These are phyloP conservation scores for Rhodotorula sp. DNA, from an alignment of 1,284 basidiomycete species.

Conservation along the genomic window DNA sequence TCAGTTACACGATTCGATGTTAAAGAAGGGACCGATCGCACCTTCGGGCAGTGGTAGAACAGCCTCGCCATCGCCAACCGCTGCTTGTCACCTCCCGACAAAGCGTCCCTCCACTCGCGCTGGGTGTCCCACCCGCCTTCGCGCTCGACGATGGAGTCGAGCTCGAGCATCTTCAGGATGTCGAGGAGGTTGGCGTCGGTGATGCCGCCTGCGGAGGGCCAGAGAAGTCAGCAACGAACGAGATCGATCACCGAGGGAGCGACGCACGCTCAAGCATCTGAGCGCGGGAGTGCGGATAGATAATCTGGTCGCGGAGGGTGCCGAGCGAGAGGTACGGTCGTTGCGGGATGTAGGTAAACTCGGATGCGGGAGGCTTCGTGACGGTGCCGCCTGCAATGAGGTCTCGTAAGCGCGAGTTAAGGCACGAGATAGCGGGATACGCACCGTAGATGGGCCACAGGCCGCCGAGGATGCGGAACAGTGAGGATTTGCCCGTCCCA, in stretches of 20 bases:
- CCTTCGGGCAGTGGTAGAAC: conserved; percentile 94
- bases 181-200: conserved; percentile 72
- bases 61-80: conserved; percentile 93
- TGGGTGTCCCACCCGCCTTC: conserved; percentile 91
- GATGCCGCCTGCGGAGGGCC: conserved; percentile 58
- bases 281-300: conserved; percentile 72
- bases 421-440: conserved; percentile 19
- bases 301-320: conserved; percentile 86
- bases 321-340: conserved; percentile 90
- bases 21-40: conserved; percentile 45
- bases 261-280: conserved; percentile 72
- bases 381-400: conserved; percentile 67
- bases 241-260: neutral
- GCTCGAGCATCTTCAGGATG: conserved; percentile 77
- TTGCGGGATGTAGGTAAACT: conserved; percentile 95
- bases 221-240: neutral
- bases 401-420: too few relatives aligned
- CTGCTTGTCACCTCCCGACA: conserved; percentile 68
- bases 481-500: conserved; percentile 81
- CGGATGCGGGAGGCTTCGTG: conserved; percentile 82
- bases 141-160: conserved; percentile 85
- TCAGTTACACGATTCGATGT: conserved; percentile 7
- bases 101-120: conserved; percentile 86
- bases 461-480: conserved; percentile 93
- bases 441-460: conserved; percentile 92